phyloP scores from a whole-genome alignment of 2,329 filamentous ascomycete genomes.

The Beauveria sp. region DNA sequence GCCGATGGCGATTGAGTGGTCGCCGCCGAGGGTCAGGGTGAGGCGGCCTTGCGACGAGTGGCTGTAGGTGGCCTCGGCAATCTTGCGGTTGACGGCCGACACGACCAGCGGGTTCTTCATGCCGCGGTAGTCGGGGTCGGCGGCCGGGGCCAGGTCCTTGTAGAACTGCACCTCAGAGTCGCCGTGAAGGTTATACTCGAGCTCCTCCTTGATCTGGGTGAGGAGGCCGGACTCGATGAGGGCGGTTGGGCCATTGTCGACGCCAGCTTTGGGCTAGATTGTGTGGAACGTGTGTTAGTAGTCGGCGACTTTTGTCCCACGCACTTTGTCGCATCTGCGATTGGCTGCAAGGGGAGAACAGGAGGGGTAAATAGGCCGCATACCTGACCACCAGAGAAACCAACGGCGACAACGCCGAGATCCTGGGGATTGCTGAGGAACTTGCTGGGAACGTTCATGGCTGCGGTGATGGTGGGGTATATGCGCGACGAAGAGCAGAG shows the following conservation, averaged over 20 bases:
- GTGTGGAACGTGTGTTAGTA: constrained; percentile 13
- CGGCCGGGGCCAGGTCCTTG: constrained; percentile 60
- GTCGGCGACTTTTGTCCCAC: not conserved
- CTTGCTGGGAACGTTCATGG: constrained; percentile 51
- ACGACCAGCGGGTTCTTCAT: constrained; percentile 94
- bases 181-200: constrained; percentile 81
- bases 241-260: constrained; percentile 82
- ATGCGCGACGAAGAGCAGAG: not conserved
- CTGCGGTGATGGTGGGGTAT: constrained; percentile 9
- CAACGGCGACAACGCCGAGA: constrained; percentile 86
- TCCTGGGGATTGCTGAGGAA: constrained; percentile 76
- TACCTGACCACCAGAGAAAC: constrained; percentile 95
- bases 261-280: constrained; percentile 78
- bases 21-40: constrained; percentile 87
- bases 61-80: constrained; percentile 78
- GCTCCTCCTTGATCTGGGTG: constrained; percentile 71
- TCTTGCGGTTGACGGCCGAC: constrained; percentile 71
- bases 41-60: constrained; percentile 78
- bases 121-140: constrained; percentile 72
- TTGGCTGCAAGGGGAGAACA: not conserved
- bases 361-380: constrained; percentile 17
- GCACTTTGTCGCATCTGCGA: not conserved
- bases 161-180: constrained; percentile 79
- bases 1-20: constrained; percentile 94
- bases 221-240: constrained; percentile 85